Conservation (phyloP, 2,329 filamentous ascomycete genomes). For the Rhinocladiella mackenziei region DNA sequence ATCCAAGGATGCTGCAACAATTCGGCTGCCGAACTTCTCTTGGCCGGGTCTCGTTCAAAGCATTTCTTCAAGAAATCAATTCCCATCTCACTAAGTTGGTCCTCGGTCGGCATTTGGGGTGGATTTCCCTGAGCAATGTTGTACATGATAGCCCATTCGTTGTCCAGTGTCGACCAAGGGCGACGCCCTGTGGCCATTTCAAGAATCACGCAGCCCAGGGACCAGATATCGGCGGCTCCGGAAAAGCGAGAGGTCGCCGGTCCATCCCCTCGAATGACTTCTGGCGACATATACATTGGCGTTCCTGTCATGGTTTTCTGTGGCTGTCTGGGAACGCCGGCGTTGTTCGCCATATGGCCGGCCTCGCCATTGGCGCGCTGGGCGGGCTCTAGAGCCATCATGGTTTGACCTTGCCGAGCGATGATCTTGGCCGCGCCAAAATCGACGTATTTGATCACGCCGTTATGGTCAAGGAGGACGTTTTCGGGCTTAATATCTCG, state of each 20-base stretch:
- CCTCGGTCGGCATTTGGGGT: slow-evolving; percentile 72
- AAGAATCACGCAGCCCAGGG: slow-evolving; percentile 88
- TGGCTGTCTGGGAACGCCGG: slow-evolving; percentile 38
- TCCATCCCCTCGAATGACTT: slow-evolving; percentile 89
- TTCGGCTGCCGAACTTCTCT: slow-evolving; percentile 77
- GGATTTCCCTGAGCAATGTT: slow-evolving; percentile 97
- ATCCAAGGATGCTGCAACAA: slow-evolving; percentile 93
- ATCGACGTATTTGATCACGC: slow-evolving; percentile 98
- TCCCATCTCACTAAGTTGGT: slow-evolving; percentile 79
- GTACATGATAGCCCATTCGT: slow-evolving; percentile 99
- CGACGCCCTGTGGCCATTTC: slow-evolving; percentile 95
- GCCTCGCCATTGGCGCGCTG: slow-evolving; percentile 19
- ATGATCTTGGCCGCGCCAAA: slow-evolving; percentile 98
- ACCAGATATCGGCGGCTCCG: slow-evolving; percentile 92
- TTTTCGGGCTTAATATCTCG: slow-evolving; percentile 98
- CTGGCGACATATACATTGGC: slow-evolving; percentile 99
- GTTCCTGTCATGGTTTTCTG: slow-evolving; percentile 96
- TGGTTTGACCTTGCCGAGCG: slow-evolving; percentile 83
- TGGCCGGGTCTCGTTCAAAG: slow-evolving; percentile 77
- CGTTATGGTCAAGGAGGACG: slow-evolving; percentile 93
- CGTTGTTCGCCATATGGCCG: slow-evolving; percentile 15
- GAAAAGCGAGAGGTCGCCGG: slow-evolving; percentile 32
- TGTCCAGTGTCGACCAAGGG: slow-evolving; percentile 93
- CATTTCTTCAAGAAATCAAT: slow-evolving; percentile 85
- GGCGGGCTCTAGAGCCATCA: slow-evolving; percentile 62